Base-by-base conservation (phyloP, 371 early-diverging fungal species). In the Dentiscutata heterogama region DNA sequence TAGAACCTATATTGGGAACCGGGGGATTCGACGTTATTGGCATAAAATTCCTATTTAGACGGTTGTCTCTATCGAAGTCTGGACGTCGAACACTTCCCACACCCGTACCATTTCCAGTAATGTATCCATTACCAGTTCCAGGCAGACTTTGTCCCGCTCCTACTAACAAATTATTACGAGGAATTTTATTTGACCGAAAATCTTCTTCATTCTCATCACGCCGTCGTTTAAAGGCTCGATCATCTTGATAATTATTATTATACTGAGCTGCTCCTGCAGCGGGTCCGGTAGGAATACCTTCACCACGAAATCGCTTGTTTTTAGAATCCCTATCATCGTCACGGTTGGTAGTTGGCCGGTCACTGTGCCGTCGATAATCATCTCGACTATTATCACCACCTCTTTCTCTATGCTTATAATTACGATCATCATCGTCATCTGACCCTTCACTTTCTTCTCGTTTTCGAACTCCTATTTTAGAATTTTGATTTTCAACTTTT, bases 331-430 rank as follows among this genome's bases (percentile, higher is more conserved):
- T 46, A 7, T 63, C 82, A n/a, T 72, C 82, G 11, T 78, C 77
- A 13, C 84, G 84, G 27, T 64, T 82, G 20, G 58, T 20, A n/a
- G 70, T 35, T 7, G 58, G 18, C 20, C 76, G 50, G 20, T 83
- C 81, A 39, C 72, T 63, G 29, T 70, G 67, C 16, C 75, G 73
- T 61, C 54, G 73, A 39, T 82, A 78, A 58, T 88, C 87, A 46
- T 86, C 86, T 82, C 84, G 86, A 64, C 16, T 53, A 56, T 83
- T 85, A 39, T 87, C 86, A 13, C 88, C 85, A 56, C 91, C 85
- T 25, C 90, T 90, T n/a, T 93, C 90, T 80, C 90, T 87, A 85
- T 93, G 94, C 83, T 94, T 95, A 78, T 91, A 93, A 82, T 92
- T 94, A 50, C 93, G 89, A 78, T 94, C 94, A 50, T 90, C 92